Conservation (phyloP, 805 yeast genomes). For the Starmerella bombi region DNA sequence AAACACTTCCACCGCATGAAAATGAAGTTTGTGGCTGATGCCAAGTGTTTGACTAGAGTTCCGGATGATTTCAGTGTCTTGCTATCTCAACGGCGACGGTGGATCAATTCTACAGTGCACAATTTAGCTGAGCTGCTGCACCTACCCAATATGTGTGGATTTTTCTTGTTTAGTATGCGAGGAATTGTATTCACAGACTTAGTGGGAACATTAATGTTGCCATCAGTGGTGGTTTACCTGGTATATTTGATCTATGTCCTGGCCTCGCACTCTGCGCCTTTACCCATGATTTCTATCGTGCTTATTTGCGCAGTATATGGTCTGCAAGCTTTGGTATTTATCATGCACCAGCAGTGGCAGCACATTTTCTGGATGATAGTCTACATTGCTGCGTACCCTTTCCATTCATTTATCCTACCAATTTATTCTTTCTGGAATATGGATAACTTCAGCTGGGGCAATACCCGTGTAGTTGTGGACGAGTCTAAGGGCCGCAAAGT, state of each 20-base stretch:
- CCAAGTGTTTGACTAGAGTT: slow-evolving; percentile 44
- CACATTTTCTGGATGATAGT: slow-evolving; percentile 44
- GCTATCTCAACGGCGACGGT: slow-evolving; percentile 81
- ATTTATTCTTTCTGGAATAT: slow-evolving; percentile 51
- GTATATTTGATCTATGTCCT: slow-evolving; percentile 40
- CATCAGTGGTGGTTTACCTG: slow-evolving; percentile 44
- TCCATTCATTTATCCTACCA: slow-evolving; percentile 50
- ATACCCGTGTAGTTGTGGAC: slow-evolving; percentile 44
- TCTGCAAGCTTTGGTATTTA: slow-evolving; percentile 45
- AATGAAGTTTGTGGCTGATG: slow-evolving; percentile 44
- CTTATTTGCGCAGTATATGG: slow-evolving; percentile 47
- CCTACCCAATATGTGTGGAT: slow-evolving; percentile 48
- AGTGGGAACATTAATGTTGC: slow-evolving; percentile 45
- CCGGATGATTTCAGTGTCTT: slow-evolving; percentile 69
- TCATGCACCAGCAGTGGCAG: slow-evolving; percentile 33
- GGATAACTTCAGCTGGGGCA: slow-evolving; percentile 56
- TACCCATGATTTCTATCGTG: slow-evolving; percentile 40
- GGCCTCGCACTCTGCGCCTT: slow-evolving; percentile 39
- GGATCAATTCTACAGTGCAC: slow-evolving; percentile 57
- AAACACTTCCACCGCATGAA: slow-evolving; percentile 44
- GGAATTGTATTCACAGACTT: slow-evolving; percentile 45
- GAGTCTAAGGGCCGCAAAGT: slow-evolving; percentile 40
- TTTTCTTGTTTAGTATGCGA: slow-evolving; percentile 48
- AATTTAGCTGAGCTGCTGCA: slow-evolving; percentile 45
- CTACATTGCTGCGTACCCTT: slow-evolving; percentile 44